Conservation (phyloP, 129 eudicot genomes). For the Tagetes patula region DNA sequence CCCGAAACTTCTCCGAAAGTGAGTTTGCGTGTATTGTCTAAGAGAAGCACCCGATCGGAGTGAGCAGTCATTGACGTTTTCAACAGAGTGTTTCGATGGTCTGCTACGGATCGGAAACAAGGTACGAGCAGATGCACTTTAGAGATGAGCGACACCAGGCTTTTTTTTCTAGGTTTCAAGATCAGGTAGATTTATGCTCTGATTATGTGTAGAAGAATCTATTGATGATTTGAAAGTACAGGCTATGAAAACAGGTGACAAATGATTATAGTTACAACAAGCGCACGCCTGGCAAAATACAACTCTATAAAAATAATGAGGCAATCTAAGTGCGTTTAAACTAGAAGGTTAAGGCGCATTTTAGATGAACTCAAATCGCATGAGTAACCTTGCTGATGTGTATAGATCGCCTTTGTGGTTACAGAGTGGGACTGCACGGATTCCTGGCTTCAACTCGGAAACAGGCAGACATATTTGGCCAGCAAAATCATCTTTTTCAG, state of each 20-base stretch:
- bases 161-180: no score
- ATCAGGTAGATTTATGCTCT: no score
- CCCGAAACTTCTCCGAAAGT: no score
- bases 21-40: no score
- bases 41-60: no score
- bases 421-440: conserved; percentile 68
- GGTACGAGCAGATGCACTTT: no score
- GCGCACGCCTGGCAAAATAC: conserved; percentile 13
- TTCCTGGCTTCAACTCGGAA: conserved; percentile 70
- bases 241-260: not conserved
- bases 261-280: conserved; percentile 22
- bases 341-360: conserved; percentile 3
- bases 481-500: conserved; percentile 74
- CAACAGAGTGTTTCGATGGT: no score
- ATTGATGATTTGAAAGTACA: no score
- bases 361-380: conserved; percentile 62
- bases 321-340: conserved; percentile 23
- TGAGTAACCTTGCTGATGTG: conserved; percentile 63
- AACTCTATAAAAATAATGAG: conserved; percentile 20
- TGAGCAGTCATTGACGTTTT: no score
- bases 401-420: conserved; percentile 59
- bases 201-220: no score
- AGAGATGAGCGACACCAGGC: no score
- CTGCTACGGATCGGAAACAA: no score
- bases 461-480: conserved; percentile 81